A percentile compares a stretch with the other conserved stretches of the same genome.
phyloP scores from a whole-genome alignment of 768 basidiomycete species.

The Tulasnella sp. region DNA sequence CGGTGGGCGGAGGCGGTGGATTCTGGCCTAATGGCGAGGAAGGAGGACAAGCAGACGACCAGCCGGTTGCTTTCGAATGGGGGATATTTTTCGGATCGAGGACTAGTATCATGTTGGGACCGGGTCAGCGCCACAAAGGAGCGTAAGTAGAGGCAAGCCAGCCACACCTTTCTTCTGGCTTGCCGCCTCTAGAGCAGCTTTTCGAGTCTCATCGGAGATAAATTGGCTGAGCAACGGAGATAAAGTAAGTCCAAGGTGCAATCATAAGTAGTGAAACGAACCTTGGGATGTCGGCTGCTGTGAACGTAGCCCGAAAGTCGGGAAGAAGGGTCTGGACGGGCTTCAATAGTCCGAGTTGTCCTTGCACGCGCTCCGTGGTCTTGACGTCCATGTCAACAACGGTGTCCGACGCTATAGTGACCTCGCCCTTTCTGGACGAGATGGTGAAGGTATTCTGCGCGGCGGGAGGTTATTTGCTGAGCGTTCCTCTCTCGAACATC shows the following conservation, averaged over 20 bases:
- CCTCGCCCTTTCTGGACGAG: slow-evolving; percentile 6
- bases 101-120: slow-evolving; percentile 20
- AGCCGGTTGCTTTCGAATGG: slow-evolving; percentile 14
- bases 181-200: slow-evolving; percentile 27
- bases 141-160: slow-evolving; percentile 22
- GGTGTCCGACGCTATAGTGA: slow-evolving; percentile 16
- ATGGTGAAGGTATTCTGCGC: slow-evolving; percentile 29
- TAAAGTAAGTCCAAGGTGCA: neutral
- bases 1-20: neutral
- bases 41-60: slow-evolving; percentile 28
- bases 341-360: slow-evolving; percentile 27
- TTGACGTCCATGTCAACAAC: slow-evolving; percentile 1
- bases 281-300: slow-evolving; percentile 18
- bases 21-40: neutral
- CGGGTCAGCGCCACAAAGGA: slow-evolving; percentile 21
- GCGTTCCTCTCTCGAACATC: too few species aligned
- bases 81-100: slow-evolving; percentile 23
- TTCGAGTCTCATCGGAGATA: slow-evolving; percentile 27
- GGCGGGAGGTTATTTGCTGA: too few species aligned
- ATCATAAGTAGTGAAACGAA: slow-evolving; percentile 12
- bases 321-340: slow-evolving; percentile 34
- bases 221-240: slow-evolving; percentile 26
- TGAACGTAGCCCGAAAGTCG: slow-evolving; percentile 36
- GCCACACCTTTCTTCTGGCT: slow-evolving; percentile 25
- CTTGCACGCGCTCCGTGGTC: slow-evolving; percentile 10